These are phyloP conservation scores for Mesembryanthemum crystallinum DNA, from an alignment of 148 eudicot genomes.

Conservation along the genomic window DNA sequence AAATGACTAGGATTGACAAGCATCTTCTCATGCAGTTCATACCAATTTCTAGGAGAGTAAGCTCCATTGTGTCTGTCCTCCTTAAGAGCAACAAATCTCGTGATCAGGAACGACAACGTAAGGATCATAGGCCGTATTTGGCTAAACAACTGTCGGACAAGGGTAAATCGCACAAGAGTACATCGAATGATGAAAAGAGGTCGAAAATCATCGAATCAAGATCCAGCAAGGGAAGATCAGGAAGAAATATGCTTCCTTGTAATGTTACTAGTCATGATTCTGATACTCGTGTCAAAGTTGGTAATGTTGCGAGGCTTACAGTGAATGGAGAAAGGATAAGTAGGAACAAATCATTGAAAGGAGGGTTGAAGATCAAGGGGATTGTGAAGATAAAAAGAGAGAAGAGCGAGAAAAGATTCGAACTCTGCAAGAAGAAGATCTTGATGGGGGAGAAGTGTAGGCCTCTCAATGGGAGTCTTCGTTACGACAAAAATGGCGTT, in stretches of 20 bases:
- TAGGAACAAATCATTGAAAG: slow-evolving; percentile 3
- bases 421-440: slow-evolving; percentile 70
- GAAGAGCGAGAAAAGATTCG: slow-evolving; percentile 28
- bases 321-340: slow-evolving; percentile 8
- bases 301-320: not conserved
- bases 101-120: too few species aligned
- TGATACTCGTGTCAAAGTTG: not conserved
- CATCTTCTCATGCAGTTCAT: not conserved
- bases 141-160: slow-evolving; percentile 11
- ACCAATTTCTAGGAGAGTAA: slow-evolving; percentile 15
- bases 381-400: slow-evolving; percentile 23
- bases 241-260: not conserved
- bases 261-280: not conserved
- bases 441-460: slow-evolving; percentile 67
- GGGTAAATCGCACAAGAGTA: not conserved
- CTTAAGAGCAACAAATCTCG: slow-evolving; percentile 9
- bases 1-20: slow-evolving; percentile 8
- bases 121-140: not conserved
- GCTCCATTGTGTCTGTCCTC: slow-evolving; percentile 18
- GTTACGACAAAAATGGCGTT: slow-evolving; percentile 52
- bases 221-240: slow-evolving; percentile 4
- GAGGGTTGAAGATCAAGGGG: slow-evolving; percentile 21
- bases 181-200: not conserved
- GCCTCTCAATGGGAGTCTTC: slow-evolving; percentile 49
- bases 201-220: not conserved